These are phyloP conservation scores for Apiospora pterosperma DNA, from an alignment of 2,329 filamentous ascomycete species.

Conservation along the genomic window DNA sequence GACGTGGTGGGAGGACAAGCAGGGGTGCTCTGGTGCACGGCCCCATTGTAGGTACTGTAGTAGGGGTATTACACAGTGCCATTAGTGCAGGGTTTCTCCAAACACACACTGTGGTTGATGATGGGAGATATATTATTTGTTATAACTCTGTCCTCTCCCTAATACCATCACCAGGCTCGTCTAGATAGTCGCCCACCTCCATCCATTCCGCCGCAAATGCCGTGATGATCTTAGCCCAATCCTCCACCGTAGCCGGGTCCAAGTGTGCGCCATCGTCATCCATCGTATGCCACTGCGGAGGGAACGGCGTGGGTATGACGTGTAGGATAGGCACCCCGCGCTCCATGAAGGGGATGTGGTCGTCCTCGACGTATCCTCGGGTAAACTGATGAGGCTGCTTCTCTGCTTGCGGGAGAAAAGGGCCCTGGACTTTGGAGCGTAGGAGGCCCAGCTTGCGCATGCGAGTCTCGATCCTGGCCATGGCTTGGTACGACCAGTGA, in stretches of 20 bases:
- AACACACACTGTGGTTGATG: background rate
- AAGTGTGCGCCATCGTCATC: conserved; percentile 82
- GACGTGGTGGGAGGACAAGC: conserved; percentile 1
- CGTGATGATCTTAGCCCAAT: conserved; percentile 83
- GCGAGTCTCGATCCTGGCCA: conserved; percentile 72
- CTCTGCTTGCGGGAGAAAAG: conserved; percentile 64
- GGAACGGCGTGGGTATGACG: conserved; percentile 82
- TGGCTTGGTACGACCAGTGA: conserved; percentile 84
- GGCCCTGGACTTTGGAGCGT: conserved; percentile 35
- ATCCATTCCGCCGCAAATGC: conserved; percentile 91
- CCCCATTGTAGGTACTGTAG: too few species aligned
- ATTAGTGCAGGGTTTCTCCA: background rate
- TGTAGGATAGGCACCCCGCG: conserved; percentile 87
- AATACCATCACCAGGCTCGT: conserved; percentile 4
- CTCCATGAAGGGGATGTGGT: conserved; percentile 86
- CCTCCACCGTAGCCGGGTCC: conserved; percentile 73
- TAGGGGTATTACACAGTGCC: background rate
- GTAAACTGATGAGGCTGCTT: conserved; percentile 49
- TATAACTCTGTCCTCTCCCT: conserved; percentile 9
- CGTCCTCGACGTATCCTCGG: conserved; percentile 65
- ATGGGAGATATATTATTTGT: background rate
- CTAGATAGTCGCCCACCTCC: conserved; percentile 54
- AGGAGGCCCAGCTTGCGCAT: conserved; percentile 65
- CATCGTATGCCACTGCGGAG: conserved; percentile 80
- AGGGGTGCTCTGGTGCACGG: background rate